Evolutionary conservation across 2,329 filamentous ascomycete species (phyloP).

Genomic region (Fonsecaea monophora): DNA sequence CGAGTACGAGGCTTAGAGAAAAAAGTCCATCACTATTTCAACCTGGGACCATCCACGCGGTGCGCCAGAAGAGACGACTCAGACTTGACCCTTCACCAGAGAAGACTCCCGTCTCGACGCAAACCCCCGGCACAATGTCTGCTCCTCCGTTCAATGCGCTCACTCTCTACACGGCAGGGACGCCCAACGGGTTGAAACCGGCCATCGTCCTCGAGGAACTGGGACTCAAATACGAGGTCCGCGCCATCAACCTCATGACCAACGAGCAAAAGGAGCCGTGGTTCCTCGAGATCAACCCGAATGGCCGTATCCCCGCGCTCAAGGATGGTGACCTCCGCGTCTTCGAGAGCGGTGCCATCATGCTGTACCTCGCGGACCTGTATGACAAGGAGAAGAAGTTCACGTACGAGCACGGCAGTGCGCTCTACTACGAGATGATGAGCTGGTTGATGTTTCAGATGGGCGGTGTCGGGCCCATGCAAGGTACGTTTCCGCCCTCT

Average conservation of each 20-base stretch:
- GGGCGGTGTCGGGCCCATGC: slow-evolving; percentile 51
- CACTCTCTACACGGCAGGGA: slow-evolving; percentile 32
- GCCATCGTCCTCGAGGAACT: slow-evolving; percentile 50
- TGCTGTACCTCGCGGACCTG: slow-evolving; percentile 54
- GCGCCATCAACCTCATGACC: slow-evolving; percentile 52
- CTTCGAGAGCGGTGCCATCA: slow-evolving; percentile 56
- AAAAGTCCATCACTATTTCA: not conserved
- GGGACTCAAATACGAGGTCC: slow-evolving; percentile 44
- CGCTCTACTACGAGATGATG: slow-evolving; percentile 54
- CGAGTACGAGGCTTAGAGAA: not conserved
- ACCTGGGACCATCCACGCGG: not conserved
- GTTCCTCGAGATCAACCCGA: slow-evolving; percentile 58
- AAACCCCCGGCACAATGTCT: slow-evolving; percentile 12
- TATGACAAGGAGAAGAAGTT: slow-evolving; percentile 54
- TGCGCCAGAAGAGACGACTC: slow-evolving; percentile 9
- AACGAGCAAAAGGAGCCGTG: slow-evolving; percentile 55
- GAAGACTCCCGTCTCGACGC: not conserved
- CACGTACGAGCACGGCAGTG: slow-evolving; percentile 51
- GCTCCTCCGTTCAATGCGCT: slow-evolving; percentile 31
- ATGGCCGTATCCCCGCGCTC: slow-evolving; percentile 57
- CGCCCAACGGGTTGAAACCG: slow-evolving; percentile 45
- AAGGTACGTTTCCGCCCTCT: slow-evolving; percentile 27
- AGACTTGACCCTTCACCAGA: slow-evolving; percentile 14
- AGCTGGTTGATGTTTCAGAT: slow-evolving; percentile 58
- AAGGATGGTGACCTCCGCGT: slow-evolving; percentile 50